Base-by-base conservation (phyloP, 2,329 filamentous ascomycete species). In the Botrytis deweyae region DNA sequence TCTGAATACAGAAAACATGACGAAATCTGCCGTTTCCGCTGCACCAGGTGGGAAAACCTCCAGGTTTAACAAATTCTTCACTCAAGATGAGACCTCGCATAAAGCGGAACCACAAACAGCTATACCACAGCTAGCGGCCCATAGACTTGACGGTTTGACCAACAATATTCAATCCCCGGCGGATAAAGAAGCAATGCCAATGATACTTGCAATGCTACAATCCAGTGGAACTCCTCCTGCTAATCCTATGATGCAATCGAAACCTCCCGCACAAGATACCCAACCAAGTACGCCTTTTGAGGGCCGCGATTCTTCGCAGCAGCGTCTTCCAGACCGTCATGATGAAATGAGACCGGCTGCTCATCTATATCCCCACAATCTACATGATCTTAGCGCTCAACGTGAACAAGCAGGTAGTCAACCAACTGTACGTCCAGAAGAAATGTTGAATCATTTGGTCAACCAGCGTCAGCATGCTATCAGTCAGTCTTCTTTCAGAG, bases 111-210 rank as follows among this genome's bases (percentile, higher is more conserved):
- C 85, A 4, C 82, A 85, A 12, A 84, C 84, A 20, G 84, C 86
- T 22, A 83, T 83, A 73, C 78, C 82, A 61, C 82, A 78, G 18
- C 77, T 81, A 38, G 75, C 79, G 65, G 72, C 77, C 25, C 75
- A 76, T 69, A 77, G 75, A 55, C 59, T 80, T 62, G 75, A 76
- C 46, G 72, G 62, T 49, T 75, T 77, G 55, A 69, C 40, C 25
- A 73, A 65, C 65, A 75, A 76, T 70, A 67, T 76, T 7, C 75
- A 80, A 16, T 81, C 82, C 72, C 82, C 83, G 75, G 88, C 90
- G 70, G 95, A 97, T 79, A 93, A 94, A 82, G 92, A 94, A 81
- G 95, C 94, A 1, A 97, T 98, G 82, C 89, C 94, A 77, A 89
- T 91, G 63, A 88, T 98, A 64, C 85, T 97, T 52, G 89, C 92